Percentiles rank a stretch among this genome's conserved stretches.
Conservation (phyloP, 1,139 yeast genomes). For the Kodamaea anthophila region DNA sequence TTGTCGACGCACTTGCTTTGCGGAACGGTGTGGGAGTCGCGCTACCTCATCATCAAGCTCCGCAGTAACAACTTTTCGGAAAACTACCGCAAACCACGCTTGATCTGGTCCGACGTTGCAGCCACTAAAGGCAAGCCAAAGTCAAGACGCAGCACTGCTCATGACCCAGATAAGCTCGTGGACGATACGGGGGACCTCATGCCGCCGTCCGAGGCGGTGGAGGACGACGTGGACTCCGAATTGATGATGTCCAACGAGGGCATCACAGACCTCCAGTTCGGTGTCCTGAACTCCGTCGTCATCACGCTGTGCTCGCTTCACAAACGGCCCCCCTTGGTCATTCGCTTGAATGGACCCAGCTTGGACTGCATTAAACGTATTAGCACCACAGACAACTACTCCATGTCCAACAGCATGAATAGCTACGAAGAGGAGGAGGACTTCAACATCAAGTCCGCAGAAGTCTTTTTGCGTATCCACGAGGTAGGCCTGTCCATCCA, state of each 20-base stretch:
- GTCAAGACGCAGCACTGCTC: constrained; percentile 8
- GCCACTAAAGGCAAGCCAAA: constrained; percentile 12
- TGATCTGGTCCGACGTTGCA: constrained; percentile 40
- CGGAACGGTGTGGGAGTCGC: constrained; percentile 76
- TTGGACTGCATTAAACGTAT: constrained; percentile 19
- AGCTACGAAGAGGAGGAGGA: constrained; percentile 16
- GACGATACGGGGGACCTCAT: constrained; percentile 13
- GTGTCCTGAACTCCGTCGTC: constrained; percentile 32
- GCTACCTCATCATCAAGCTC: constrained; percentile 73
- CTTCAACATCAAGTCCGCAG: constrained; percentile 25
- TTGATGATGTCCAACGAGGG: constrained; percentile 73
- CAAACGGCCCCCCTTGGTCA: constrained; percentile 31
- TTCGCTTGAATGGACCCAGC: constrained; percentile 31
- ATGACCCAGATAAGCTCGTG: constrained; percentile 14
- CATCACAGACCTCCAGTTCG: constrained; percentile 73
- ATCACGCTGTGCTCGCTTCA: constrained; percentile 35
- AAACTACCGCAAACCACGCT: constrained; percentile 53
- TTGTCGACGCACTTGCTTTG: constrained; percentile 69
- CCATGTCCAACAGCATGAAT: constrained; percentile 12
- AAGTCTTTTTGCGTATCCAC: constrained; percentile 44
- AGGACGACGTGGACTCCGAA: constrained; percentile 19
- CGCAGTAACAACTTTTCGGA: constrained; percentile 26
- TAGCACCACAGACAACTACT: constrained; percentile 9
- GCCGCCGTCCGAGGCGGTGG: constrained; percentile 14
- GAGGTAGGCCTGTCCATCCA: constrained; percentile 83